Evolutionary conservation across 345 rosid species (phyloP).

Genomic region (Durio zibethinus): DNA sequence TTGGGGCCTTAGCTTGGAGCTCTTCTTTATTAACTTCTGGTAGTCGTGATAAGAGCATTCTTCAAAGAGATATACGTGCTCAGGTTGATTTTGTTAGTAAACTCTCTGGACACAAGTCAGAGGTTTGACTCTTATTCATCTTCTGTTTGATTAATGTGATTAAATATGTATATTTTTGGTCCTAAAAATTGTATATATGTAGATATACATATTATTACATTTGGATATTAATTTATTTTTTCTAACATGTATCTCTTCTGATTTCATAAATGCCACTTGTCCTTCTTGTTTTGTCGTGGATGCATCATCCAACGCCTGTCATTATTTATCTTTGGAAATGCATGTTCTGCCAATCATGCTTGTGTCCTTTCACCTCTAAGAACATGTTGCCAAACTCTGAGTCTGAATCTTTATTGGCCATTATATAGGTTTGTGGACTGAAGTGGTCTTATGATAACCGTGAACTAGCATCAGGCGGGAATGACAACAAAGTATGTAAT

Average conservation of each 20-base stretch:
- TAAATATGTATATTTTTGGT: neutral
- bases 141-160: conserved; percentile 10
- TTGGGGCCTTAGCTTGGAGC: conserved; percentile 96
- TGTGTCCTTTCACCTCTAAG: neutral
- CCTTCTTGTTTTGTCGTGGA: neutral
- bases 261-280: conserved; percentile 12
- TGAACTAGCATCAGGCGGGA: conserved; percentile 97
- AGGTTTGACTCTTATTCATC: conserved; percentile 42
- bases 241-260: neutral
- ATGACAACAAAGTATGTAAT: conserved; percentile 76
- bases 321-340: neutral
- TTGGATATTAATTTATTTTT: neutral
- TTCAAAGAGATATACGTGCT: conserved; percentile 78
- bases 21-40: conserved; percentile 86
- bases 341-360: neutral
- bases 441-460: conserved; percentile 99
- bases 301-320: neutral
- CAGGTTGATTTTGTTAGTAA: conserved; percentile 82
- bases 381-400: neutral
- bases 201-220: neutral
- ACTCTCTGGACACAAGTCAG: conserved; percentile 94
- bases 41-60: conserved; percentile 92
- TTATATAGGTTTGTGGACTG: conserved; percentile 80
- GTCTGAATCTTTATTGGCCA: conserved; percentile 17
- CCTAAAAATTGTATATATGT: neutral